phyloP scores from a whole-genome alignment of 179 eudicot genomes.

The Beta lomatogona region DNA sequence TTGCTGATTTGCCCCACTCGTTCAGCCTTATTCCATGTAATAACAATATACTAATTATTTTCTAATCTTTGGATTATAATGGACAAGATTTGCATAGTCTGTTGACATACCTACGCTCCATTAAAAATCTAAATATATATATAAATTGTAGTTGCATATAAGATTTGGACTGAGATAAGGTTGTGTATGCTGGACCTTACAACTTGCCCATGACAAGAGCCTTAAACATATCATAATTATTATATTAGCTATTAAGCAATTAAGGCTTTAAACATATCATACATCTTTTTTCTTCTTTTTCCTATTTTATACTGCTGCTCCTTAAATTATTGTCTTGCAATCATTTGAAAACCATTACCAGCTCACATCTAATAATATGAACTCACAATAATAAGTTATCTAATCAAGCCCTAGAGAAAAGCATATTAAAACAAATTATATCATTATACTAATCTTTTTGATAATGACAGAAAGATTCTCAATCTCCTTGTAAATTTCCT shows the following conservation, averaged over 20 bases:
- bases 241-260: neutral
- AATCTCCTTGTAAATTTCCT: constrained; percentile 41
- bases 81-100: no score
- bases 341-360: neutral
- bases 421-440: constrained; percentile 9
- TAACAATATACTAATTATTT: no score
- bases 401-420: neutral
- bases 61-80: no score
- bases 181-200: no score
- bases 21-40: no score
- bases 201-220: neutral
- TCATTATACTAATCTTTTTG: constrained; percentile 33
- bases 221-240: neutral
- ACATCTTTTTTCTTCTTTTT: neutral
- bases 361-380: neutral
- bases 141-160: no score
- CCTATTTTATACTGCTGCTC: no score
- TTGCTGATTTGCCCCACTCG: no score
- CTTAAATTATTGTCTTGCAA: neutral
- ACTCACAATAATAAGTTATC: neutral
- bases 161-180: no score
- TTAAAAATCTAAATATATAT: no score
- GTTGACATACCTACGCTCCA: no score
- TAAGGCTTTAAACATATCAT: neutral
- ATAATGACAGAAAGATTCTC: constrained; percentile 42